Conservation (phyloP, 2,329 filamentous ascomycete species). For the Paramyrothecium sp. region DNA sequence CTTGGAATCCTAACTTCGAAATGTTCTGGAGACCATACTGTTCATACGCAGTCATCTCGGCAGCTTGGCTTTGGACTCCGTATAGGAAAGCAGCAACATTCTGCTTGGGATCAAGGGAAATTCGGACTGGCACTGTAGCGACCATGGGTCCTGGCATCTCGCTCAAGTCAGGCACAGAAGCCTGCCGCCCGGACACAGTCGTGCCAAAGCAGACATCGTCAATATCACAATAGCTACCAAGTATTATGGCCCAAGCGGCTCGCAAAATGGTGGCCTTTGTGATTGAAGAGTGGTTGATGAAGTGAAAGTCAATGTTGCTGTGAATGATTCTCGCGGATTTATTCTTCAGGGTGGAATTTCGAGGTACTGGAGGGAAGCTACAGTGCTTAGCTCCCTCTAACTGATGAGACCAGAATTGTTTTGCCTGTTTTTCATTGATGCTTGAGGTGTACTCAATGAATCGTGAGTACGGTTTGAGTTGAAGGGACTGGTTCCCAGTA, state of each 20-base stretch:
- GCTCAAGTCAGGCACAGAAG: constrained; percentile 6
- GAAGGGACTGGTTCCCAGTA: background rate
- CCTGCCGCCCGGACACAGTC: constrained; percentile 2
- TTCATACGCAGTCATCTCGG: constrained; percentile 20
- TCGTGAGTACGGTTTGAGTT: background rate
- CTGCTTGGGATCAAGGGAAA: constrained; percentile 6
- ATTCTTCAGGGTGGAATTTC: background rate
- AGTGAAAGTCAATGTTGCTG: background rate
- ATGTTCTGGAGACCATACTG: constrained; percentile 22
- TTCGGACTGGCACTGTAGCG: constrained; percentile 12
- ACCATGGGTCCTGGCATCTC: constrained; percentile 11
- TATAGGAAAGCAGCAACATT: constrained; percentile 8
- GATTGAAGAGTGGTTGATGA: background rate
- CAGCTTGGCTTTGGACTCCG: constrained; percentile 16
- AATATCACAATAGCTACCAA: background rate
- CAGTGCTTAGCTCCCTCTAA: background rate
- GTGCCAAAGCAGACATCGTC: background rate
- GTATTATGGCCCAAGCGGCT: background rate
- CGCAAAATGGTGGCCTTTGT: background rate
- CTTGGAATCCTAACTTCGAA: constrained; percentile 14
- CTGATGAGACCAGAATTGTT: background rate
- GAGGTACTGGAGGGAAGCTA: background rate
- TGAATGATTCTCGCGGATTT: background rate
- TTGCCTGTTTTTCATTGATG: background rate
- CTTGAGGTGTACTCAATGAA: background rate